Percentiles rank a stretch among this genome's conserved stretches.
Conservation (phyloP, 805 yeast genomes). For the Myxozyma sirexii region DNA sequence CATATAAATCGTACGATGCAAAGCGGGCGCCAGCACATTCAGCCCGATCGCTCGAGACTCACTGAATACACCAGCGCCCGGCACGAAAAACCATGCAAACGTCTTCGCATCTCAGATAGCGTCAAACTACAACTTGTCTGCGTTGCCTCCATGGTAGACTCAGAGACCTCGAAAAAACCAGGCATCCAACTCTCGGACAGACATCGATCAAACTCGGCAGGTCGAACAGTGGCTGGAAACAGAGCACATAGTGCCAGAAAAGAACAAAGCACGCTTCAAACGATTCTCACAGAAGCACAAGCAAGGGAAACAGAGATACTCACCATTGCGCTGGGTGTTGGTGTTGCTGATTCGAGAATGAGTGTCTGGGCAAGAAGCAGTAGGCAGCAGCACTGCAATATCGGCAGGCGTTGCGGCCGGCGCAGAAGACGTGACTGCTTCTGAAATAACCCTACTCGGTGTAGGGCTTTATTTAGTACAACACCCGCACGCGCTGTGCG, state of each 20-base stretch:
- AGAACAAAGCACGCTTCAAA: neutral
- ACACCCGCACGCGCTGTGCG: neutral
- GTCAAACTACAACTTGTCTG: too few relatives aligned
- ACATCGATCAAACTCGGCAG: slow-evolving; percentile 9
- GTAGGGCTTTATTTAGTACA: neutral
- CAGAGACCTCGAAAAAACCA: neutral
- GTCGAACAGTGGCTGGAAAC: neutral
- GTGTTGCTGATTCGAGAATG: slow-evolving; percentile 2
- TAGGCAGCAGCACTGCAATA: neutral
- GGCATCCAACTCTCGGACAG: neutral
- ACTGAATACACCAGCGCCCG: neutral
- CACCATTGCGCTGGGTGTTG: slow-evolving; percentile 19
- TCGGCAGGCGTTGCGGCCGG: neutral
- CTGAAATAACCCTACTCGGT: neutral
- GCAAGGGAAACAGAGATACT: neutral
- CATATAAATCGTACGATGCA: slow-evolving; percentile 1
- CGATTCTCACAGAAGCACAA: neutral
- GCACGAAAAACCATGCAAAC: too few relatives aligned
- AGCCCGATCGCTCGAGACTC: neutral
- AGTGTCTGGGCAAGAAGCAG: neutral
- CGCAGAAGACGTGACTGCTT: slow-evolving; percentile 18
- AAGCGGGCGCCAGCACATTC: neutral
- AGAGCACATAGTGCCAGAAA: slow-evolving; percentile 4
- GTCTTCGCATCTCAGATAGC: too few relatives aligned
- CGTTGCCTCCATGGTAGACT: too few relatives aligned